Evolutionary conservation across 2,329 filamentous ascomycete genomes (phyloP).

Genomic region (Colletotrichum abscissum): DNA sequence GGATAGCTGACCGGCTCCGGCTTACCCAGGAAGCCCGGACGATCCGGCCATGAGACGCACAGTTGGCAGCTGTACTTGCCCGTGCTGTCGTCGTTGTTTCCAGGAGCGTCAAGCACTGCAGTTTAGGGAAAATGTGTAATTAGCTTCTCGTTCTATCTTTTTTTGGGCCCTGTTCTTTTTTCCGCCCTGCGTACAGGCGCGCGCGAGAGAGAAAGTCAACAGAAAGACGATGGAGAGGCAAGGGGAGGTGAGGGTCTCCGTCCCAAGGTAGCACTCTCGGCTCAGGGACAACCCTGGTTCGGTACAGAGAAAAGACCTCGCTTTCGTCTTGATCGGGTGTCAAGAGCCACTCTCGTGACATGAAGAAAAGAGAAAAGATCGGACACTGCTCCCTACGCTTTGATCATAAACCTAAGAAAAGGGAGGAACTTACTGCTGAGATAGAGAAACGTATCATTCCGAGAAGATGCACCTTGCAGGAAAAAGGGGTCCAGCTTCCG

Average conservation of each 20-base stretch:
- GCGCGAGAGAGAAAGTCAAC: background rate
- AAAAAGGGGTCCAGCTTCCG: slow-evolving; percentile 63
- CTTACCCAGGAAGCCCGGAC: slow-evolving; percentile 45
- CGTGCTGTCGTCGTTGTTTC: slow-evolving; percentile 48
- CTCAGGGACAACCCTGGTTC: background rate
- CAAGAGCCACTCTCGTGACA: background rate
- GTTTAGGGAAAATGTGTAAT: background rate
- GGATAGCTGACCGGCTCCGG: slow-evolving; percentile 53
- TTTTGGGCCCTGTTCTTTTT: no score
- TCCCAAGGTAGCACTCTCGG: background rate
- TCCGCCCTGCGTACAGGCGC: background rate
- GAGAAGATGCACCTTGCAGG: slow-evolving; percentile 64
- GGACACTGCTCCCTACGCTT: background rate
- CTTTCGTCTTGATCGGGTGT: background rate
- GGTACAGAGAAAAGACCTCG: background rate
- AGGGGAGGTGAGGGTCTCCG: background rate
- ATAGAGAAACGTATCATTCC: slow-evolving; percentile 62
- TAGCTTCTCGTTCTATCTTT: background rate
- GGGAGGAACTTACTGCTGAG: slow-evolving; percentile 55
- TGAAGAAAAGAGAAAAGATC: background rate
- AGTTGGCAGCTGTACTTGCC: slow-evolving; percentile 58
- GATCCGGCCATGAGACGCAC: slow-evolving; percentile 62
- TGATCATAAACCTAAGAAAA: background rate
- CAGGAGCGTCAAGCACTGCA: slow-evolving; percentile 60
- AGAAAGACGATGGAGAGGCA: background rate